Base-by-base conservation (phyloP, 2,329 filamentous ascomycete genomes). In the Achaetomium macrosporum region DNA sequence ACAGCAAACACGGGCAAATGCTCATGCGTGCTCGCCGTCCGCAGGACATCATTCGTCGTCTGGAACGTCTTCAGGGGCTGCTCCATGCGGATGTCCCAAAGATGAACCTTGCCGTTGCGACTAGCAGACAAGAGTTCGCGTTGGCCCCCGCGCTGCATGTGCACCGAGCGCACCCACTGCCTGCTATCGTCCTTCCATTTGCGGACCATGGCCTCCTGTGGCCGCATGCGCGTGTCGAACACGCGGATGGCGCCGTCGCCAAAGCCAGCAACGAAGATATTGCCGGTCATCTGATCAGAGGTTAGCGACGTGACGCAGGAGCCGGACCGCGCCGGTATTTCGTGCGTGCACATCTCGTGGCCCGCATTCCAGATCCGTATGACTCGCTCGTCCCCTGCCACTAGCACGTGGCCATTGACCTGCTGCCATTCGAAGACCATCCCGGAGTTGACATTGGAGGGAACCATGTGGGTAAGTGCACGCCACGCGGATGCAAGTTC, bases 361-460 rank as follows among this genome's bases (percentile, higher is more conserved):
- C 89, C 90, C 15, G 92, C 92, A 65, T 95, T 93, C 93, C 93
- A 99, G 33, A 97, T 89, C 35, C 91, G 82, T 62, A 99, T 96
- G 33, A 96, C 88, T 53, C 93, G 88, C 50, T 96, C 90, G 67
- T 99, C 93, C 42, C 93, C 93, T 11, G 93, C 93, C 31, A 97
- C 93, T n/a, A 99, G 78, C 8, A 95, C 85, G 56, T 90, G 88
- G 8, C 93, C 93, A 61, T 90, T 89, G n/a, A 95, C 91, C 71
- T 99, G 93, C 68, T 97, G 92, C 93, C 93, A 99, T 68, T 99
- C 92, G 66, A 97, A 95, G 25, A 97, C 92, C 71, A 99, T 86
- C 19, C 93, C 93, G 1, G 91, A 91, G 68, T 96, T 95, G 64
- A 91, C 87, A 64, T 92, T 96, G 68, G 89, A 95, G 4, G 91